Conservation (phyloP, 495 filamentous ascomycete genomes). For the Xylaria curta region DNA sequence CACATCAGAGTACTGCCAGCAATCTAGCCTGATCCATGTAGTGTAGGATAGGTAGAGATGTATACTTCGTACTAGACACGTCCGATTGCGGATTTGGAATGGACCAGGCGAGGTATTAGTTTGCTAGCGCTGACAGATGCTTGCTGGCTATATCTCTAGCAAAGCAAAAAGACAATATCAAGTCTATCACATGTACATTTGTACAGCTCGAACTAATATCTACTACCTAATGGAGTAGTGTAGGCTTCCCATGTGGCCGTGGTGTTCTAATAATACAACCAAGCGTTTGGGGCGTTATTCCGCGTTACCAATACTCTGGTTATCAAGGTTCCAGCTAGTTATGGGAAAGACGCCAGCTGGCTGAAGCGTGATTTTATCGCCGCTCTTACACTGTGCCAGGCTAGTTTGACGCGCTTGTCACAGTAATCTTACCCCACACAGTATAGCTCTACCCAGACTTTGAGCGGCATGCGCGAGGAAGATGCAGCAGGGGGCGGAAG, state of each 20-base stretch:
- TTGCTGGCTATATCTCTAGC: background rate
- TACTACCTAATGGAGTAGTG: background rate
- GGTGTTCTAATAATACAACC: background rate
- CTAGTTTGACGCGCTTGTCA: constrained; percentile 19
- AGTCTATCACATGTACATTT: background rate
- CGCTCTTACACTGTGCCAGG: background rate
- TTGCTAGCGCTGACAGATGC: constrained; percentile 24
- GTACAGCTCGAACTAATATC: background rate
- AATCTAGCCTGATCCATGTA: background rate
- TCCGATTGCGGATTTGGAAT: constrained; percentile 26
- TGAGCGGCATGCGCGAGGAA: background rate
- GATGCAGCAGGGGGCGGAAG: constrained; percentile 19
- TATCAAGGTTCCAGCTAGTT: background rate
- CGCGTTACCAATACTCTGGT: constrained; percentile 4
- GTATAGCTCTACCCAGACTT: background rate
- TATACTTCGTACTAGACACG: constrained; percentile 17
- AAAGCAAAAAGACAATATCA: background rate
- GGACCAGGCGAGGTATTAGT: constrained; percentile 15
- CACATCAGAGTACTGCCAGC: background rate
- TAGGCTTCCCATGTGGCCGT: background rate
- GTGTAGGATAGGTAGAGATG: constrained; percentile 1
- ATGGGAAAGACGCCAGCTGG: constrained; percentile 7
- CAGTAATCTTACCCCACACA: constrained; percentile 29
- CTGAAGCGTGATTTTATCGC: constrained; percentile 16
- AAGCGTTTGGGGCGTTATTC: background rate